phyloP scores from a whole-genome alignment of 345 rosid genomes.

The Lumnitzera littorea region DNA sequence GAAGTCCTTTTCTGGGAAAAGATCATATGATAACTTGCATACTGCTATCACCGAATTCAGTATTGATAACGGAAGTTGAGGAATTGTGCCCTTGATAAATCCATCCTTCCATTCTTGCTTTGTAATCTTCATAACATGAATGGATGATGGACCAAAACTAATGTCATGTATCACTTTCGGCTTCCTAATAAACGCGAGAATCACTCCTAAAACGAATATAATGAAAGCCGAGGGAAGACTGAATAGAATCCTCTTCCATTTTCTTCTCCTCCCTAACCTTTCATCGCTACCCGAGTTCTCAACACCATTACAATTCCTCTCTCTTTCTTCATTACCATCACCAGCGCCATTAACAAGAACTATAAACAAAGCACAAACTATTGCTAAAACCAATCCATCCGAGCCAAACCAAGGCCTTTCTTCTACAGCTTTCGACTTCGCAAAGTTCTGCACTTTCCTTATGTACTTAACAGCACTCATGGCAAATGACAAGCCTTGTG shows the following conservation, averaged over 20 bases:
- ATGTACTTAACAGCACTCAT: constrained; percentile 72
- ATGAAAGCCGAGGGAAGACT: constrained; percentile 68
- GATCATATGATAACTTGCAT: constrained; percentile 67
- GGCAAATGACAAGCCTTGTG: constrained; percentile 77
- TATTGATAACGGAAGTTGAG: constrained; percentile 75
- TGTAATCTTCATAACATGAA: constrained; percentile 35
- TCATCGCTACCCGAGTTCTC: constrained; percentile 10
- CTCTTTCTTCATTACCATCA: constrained; percentile 26
- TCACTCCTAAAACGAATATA: constrained; percentile 58
- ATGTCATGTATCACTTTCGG: constrained; percentile 39
- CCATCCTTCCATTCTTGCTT: constrained; percentile 69
- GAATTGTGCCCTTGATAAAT: constrained; percentile 68
- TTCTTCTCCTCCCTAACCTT: constrained; percentile 21
- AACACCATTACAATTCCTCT: constrained; percentile 7
- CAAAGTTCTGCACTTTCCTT: constrained; percentile 48
- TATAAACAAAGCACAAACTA: constrained; percentile 54
- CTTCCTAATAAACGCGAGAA: constrained; percentile 51
- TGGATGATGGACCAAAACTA: constrained; percentile 53
- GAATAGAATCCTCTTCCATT: constrained; percentile 24
- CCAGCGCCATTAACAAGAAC: constrained; percentile 58
- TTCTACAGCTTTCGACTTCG: constrained; percentile 50
- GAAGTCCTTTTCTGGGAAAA: constrained; percentile 65
- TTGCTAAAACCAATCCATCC: constrained; percentile 71
- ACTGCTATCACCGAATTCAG: constrained; percentile 81
- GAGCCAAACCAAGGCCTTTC: constrained; percentile 64